These are phyloP conservation scores for Protoeuglena noctilucae DNA, from an alignment of 139 green algal genomes.

Conservation along the genomic window DNA sequence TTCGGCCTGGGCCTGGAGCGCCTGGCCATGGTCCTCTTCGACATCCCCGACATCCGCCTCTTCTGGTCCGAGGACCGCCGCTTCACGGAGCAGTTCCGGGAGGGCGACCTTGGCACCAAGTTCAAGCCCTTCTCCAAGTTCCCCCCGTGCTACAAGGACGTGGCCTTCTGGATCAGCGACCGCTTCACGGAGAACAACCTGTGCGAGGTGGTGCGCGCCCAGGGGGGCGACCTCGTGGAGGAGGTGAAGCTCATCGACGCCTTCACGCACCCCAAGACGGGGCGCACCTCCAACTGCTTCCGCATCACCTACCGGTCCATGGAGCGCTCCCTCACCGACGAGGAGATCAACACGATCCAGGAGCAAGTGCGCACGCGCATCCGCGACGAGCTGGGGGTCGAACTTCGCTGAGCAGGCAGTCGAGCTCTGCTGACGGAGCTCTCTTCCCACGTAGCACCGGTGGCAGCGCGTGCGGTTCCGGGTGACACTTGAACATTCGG, in stretches of 20 bases:
- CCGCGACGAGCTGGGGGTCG: constrained; percentile 42
- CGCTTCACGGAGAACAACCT: constrained; percentile 98
- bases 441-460: too few relatives aligned
- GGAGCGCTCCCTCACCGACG: constrained; percentile 85
- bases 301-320: constrained; percentile 87
- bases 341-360: constrained; percentile 93
- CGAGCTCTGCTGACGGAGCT: too few relatives aligned
- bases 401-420: constrained; percentile 46
- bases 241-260: constrained; percentile 91
- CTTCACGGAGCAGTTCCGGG: constrained; percentile 81
- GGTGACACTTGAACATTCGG: too few relatives aligned
- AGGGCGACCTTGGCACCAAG: constrained; percentile 37
- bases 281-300: constrained; percentile 81
- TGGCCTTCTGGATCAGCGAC: constrained; percentile 85
- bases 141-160: constrained; percentile 91
- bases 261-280: constrained; percentile 89
- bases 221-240: constrained; percentile 76
- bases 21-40: constrained; percentile 95
- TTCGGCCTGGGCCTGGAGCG: constrained; percentile 81
- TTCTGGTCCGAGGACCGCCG: constrained; percentile 84
- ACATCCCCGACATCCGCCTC: constrained; percentile 95
- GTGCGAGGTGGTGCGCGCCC: constrained; percentile 75
- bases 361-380: constrained; percentile 32
- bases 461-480: too few relatives aligned
- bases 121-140: constrained; percentile 97